Evolutionary conservation across 1,284 basidiomycete species (phyloP).

Genomic region (Microbotryum saponariae): DNA sequence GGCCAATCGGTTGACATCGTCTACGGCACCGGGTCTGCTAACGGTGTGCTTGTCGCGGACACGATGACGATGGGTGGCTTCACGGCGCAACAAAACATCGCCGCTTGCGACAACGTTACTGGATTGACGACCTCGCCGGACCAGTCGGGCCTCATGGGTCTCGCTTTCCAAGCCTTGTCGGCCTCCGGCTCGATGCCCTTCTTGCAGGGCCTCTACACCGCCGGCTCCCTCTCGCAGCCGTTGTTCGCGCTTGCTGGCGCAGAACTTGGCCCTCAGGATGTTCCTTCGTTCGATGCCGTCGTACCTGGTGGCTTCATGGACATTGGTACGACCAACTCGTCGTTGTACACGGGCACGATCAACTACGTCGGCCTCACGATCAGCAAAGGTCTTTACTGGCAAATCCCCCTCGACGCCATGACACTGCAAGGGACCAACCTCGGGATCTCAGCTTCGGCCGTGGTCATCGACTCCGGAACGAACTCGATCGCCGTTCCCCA

Average conservation of each 20-base stretch:
- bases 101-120: conserved; percentile 39
- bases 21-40: conserved; percentile 64
- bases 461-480: conserved; percentile 52
- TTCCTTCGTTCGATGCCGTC: not conserved
- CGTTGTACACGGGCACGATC: conserved; percentile 65
- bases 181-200: conserved; percentile 44
- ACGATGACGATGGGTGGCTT: conserved; percentile 72
- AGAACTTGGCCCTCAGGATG: not conserved
- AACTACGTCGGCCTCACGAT: conserved; percentile 47
- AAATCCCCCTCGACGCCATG: conserved; percentile 49
- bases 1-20: not conserved
- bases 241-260: conserved; percentile 4
- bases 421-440: conserved; percentile 42
- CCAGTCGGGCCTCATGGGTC: conserved; percentile 12
- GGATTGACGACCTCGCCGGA: not conserved
- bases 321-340: conserved; percentile 62
- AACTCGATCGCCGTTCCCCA: conserved; percentile 78
- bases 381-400: conserved; percentile 53
- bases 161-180: conserved; percentile 44
- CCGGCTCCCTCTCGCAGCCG: conserved; percentile 49
- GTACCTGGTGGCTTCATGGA: conserved; percentile 56
- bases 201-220: conserved; percentile 56
- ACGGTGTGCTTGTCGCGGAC: conserved; percentile 61
- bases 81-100: conserved; percentile 43
- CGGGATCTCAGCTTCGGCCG: conserved; percentile 37